These are phyloP conservation scores for Moesziomyces parantarcticus DNA, from an alignment of 1,284 basidiomycete species.

Conservation along the genomic window DNA sequence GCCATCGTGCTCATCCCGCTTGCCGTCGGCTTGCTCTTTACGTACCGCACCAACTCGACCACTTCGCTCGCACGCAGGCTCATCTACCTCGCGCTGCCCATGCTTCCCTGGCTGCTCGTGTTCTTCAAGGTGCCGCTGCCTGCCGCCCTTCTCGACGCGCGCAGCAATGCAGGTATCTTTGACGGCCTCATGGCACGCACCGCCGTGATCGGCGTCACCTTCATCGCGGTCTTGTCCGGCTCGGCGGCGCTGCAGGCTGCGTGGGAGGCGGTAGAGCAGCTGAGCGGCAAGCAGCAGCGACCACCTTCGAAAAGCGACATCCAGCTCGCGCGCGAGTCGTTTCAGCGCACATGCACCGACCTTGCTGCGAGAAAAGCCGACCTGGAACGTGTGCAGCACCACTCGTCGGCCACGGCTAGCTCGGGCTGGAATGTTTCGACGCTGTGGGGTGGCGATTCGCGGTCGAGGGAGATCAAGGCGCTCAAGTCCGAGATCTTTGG, in stretches of 20 bases:
- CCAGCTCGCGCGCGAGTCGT: constrained; percentile 36
- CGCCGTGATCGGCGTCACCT: constrained; percentile 68
- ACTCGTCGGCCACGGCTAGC: constrained; percentile 1
- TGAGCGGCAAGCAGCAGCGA: constrained; percentile 29
- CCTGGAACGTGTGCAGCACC: constrained; percentile 44
- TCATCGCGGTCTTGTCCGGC: constrained; percentile 69
- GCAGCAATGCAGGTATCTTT: constrained; percentile 25
- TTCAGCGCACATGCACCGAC: constrained; percentile 48
- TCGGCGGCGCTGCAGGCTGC: constrained; percentile 69
- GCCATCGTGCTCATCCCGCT: constrained; percentile 46
- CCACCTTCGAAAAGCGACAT: constrained; percentile 36
- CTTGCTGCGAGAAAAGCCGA: constrained; percentile 44
- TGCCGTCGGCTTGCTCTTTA: constrained; percentile 53
- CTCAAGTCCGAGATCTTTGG: constrained; percentile 68
- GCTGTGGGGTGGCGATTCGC: constrained; percentile 37
- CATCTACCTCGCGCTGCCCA: constrained; percentile 45
- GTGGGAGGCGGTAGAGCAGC: constrained; percentile 68
- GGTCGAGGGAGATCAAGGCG: constrained; percentile 56
- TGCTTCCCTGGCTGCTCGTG: constrained; percentile 53
- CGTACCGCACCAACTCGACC: constrained; percentile 45
- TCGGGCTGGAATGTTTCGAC: constrained; percentile 24
- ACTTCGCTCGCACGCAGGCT: constrained; percentile 33
- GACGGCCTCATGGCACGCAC: constrained; percentile 62
- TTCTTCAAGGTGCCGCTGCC: constrained; percentile 65
- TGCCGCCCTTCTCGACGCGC: constrained; percentile 25